Evolutionary conservation across 2,329 filamentous ascomycete species (phyloP).

Genomic region (Lecanoromycetidae sp.): DNA sequence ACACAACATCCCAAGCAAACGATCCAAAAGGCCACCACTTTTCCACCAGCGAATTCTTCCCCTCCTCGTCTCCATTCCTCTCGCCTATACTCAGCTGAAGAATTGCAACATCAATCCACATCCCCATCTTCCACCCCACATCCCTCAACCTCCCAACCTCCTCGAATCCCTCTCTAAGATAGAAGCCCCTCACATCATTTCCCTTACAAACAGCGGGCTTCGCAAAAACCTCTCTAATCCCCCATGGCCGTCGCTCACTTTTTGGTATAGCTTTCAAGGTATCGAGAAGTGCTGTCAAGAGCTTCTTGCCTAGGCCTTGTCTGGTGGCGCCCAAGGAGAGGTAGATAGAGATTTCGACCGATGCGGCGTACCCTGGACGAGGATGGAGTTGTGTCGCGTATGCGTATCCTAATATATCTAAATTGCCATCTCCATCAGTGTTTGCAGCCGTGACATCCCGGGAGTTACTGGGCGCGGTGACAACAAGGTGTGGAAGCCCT

Average conservation of each 20-base stretch:
- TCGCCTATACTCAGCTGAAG: background rate
- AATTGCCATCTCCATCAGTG: background rate
- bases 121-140: conserved; percentile 1
- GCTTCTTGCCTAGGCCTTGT: background rate
- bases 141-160: background rate
- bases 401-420: background rate
- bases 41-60: background rate
- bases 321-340: background rate
- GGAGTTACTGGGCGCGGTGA: too few relatives aligned
- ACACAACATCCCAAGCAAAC: background rate
- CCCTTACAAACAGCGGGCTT: background rate
- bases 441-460: too few relatives aligned
- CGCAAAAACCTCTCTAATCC: background rate
- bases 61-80: background rate
- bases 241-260: background rate
- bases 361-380: background rate
- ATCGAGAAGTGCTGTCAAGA: background rate
- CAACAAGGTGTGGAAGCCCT: background rate
- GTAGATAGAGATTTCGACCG: background rate
- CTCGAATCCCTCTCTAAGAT: background rate
- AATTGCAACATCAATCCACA: background rate
- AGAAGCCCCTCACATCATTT: background rate
- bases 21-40: background rate
- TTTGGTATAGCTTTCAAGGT: background rate
- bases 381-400: background rate